Evolutionary conservation across 2,329 filamentous ascomycete species (phyloP), one percentile per base, ranked within the genome.

Genomic region (Neofusicoccum parvum): DNA sequence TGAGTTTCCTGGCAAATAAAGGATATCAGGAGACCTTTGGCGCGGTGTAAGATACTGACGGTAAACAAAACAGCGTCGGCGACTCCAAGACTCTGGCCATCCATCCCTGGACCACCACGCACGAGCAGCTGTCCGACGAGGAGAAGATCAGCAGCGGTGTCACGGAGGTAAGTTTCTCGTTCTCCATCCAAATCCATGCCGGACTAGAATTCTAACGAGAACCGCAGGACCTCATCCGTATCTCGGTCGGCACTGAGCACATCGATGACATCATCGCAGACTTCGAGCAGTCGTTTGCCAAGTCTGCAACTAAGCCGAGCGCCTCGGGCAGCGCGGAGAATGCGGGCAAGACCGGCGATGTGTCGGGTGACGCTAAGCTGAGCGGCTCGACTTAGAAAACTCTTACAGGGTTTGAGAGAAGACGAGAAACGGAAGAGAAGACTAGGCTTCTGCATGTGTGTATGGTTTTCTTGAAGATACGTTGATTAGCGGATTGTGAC

Each of bases 211-310:
- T 32, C 37, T 39, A 39, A 39, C 37, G 37, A 39, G 37, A 11
- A 15, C 37, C 32, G 11, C 77, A 92, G 85, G 94, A 96, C 74
- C 88, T 94, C 45, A 97, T 98, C 79, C 91, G 94, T 68, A 95
- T 98, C 74, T 97, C 94, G 0, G 94, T 97, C 66, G 94, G 94
- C 62, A 96, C 91, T 0, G 94, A 98, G 82, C 93, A 97, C 78
- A 96, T 98, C 76, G 94, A 97, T 81, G 94, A 98, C 75, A 97
- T 98, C 73, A 95, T 97, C 74, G 90, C 89, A 72, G 94, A 98
- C 80, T 97, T 98, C 76, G 90, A 94, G 79, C 94, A 97, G 83
- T 91, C 92, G 0, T 96, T 97, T 80, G 85, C 87, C 75, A 84
- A 86, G 32, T 75, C 80, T 6, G 79, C 79, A 1, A 82, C 80